Conservation (phyloP, 306 rosid species). For the Purshia tridentata region DNA sequence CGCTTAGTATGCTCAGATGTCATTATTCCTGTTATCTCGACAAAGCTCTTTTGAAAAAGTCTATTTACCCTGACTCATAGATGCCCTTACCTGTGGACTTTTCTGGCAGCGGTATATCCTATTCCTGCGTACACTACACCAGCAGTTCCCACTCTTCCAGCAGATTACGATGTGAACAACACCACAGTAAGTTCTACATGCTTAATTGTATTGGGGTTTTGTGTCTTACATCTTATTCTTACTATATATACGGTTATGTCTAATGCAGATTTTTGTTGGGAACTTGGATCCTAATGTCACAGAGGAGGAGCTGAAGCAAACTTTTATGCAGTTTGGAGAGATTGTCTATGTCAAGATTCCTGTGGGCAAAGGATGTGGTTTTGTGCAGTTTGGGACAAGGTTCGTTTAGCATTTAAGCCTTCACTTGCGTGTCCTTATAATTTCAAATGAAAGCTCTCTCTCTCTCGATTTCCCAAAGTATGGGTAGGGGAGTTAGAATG, state of each 20-base stretch:
- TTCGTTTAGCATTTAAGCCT: slow-evolving; percentile 26
- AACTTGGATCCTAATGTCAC: slow-evolving; percentile 77
- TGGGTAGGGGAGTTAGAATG: background rate
- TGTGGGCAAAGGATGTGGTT: slow-evolving; percentile 80
- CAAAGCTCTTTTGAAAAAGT: background rate
- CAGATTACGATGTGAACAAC: slow-evolving; percentile 73
- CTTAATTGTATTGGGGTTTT: slow-evolving; percentile 4
- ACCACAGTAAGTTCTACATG: slow-evolving; percentile 61
- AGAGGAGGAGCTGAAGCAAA: slow-evolving; percentile 86
- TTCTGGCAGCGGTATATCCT: slow-evolving; percentile 59
- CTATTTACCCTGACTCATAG: background rate
- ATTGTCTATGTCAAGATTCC: slow-evolving; percentile 66
- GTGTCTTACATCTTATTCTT: slow-evolving; percentile 21
- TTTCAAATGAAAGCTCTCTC: background rate
- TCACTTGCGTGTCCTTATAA: slow-evolving; percentile 17
- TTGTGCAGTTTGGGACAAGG: slow-evolving; percentile 84
- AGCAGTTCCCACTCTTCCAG: slow-evolving; percentile 43
- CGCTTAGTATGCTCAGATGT: background rate
- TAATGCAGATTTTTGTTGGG: slow-evolving; percentile 70
- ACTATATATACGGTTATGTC: slow-evolving; percentile 6
- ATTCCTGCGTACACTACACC: slow-evolving; percentile 60
- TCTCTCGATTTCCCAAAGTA: background rate
- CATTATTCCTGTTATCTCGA: background rate
- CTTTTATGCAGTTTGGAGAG: slow-evolving; percentile 80
- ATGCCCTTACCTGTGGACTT: slow-evolving; percentile 8